Evolutionary conservation across 2,329 filamentous ascomycete genomes (phyloP).

Genomic region (Teratosphaeria pseudoeucalypti): DNA sequence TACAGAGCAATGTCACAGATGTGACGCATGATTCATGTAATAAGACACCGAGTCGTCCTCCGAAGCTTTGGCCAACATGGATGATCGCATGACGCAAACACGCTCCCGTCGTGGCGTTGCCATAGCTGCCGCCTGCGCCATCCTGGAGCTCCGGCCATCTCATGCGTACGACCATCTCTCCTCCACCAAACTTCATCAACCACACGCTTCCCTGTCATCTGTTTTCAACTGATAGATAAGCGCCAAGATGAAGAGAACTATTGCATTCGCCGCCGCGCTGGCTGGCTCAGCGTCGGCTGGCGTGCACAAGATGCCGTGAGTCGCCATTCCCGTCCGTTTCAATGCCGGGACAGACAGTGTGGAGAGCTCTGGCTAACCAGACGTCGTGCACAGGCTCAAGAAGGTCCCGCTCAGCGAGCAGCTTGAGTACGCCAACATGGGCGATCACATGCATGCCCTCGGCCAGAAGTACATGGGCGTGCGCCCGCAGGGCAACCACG

Average conservation of each 20-base stretch:
- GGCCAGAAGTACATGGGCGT: conserved; percentile 94
- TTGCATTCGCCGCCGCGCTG: conserved; percentile 69
- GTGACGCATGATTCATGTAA: no score
- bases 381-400: conserved; percentile 48
- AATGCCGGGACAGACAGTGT: background rate
- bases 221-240: background rate
- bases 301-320: conserved; percentile 9
- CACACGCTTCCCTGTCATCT: background rate
- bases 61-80: no score
- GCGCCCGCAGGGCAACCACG: conserved; percentile 57
- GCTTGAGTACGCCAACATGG: conserved; percentile 71
- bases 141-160: background rate
- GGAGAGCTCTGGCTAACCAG: background rate
- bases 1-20: no score
- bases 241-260: conserved; percentile 66
- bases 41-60: no score
- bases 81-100: background rate
- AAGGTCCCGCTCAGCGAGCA: conserved; percentile 90
- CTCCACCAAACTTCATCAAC: background rate
- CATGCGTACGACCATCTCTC: background rate
- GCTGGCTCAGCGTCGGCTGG: conserved; percentile 35
- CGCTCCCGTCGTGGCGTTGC: background rate
- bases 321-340: background rate
- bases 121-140: background rate
- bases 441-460: conserved; percentile 69